A percentile compares a stretch with the other conserved stretches of the same genome.
These are phyloP conservation scores for Pseudogymnoascus verrucosus DNA, from an alignment of 2,329 filamentous ascomycete species.

Conservation along the genomic window DNA sequence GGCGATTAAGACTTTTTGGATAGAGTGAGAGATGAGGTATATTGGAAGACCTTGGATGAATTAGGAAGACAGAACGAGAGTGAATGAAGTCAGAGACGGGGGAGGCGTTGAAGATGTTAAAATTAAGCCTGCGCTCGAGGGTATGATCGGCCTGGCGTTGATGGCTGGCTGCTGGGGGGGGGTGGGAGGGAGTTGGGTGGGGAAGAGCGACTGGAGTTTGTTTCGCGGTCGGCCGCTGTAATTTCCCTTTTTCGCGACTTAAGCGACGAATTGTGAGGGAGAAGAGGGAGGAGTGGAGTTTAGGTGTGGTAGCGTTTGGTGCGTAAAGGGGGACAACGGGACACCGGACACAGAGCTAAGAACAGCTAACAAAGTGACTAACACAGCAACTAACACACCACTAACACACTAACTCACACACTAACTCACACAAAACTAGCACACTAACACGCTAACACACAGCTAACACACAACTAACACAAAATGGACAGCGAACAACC, in stretches of 20 bases:
- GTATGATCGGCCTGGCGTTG: constrained; percentile 7
- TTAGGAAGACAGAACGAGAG: not conserved
- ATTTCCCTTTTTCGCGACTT: constrained; percentile 25
- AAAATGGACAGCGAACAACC: not conserved
- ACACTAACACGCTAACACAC: not conserved
- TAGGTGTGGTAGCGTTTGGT: not conserved
- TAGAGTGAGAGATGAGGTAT: not conserved
- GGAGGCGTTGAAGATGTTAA: constrained; percentile 4
- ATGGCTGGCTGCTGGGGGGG: not conserved
- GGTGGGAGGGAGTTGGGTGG: not conserved
- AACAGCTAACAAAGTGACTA: not conserved
- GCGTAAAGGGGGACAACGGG: not conserved
- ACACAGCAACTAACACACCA: not conserved
- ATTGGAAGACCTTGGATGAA: not conserved
- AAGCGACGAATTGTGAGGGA: constrained; percentile 22
- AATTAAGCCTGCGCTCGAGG: not conserved
- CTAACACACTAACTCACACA: not conserved
- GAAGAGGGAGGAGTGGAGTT: constrained; percentile 15
- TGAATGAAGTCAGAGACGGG: constrained; percentile 4
- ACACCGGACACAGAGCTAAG: not conserved
- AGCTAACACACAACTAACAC: not conserved
- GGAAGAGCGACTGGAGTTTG: constrained; percentile 8
- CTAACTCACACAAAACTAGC: not conserved
- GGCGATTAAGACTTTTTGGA: not conserved
- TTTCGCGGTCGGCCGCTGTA: constrained; percentile 13